Evolutionary conservation across 257 asterid genomes (phyloP).

Genomic region (Solanum medicagineum): DNA sequence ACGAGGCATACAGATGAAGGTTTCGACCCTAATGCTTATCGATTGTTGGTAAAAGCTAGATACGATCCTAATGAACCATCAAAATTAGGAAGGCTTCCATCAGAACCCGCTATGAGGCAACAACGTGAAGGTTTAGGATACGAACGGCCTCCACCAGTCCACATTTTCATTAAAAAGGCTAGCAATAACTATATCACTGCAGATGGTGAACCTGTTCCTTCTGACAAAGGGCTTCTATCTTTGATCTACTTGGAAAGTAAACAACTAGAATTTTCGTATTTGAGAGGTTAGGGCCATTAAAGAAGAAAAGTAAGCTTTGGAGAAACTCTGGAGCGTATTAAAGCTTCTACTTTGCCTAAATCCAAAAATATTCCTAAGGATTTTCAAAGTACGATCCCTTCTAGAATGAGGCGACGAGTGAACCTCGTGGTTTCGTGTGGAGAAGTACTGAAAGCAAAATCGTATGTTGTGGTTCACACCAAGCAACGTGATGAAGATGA

Average conservation of each 20-base stretch:
- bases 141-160: neutral
- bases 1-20: neutral
- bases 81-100: too few relatives aligned
- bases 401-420: neutral
- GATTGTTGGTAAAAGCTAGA: neutral
- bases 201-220: neutral
- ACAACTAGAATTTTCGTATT: too few relatives aligned
- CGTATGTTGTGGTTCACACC: neutral
- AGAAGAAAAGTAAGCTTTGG: too few relatives aligned
- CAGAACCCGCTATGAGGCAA: too few relatives aligned
- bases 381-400: neutral
- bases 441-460: neutral
- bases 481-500: neutral
- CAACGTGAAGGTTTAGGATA: neutral
- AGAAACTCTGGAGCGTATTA: too few relatives aligned
- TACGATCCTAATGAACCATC: neutral
- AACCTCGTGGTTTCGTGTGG: neutral
- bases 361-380: too few relatives aligned
- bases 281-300: too few relatives aligned
- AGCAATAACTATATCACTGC: neutral
- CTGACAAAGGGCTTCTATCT: too few relatives aligned
- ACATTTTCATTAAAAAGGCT: too few relatives aligned
- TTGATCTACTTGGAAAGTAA: too few relatives aligned
- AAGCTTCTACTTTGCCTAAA: neutral
- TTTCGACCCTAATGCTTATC: neutral